Percentiles rank a stretch among this genome's conserved stretches.
Evolutionary conservation across 768 basidiomycete genomes (phyloP).

Genomic region (Botryobasidium botryosum): DNA sequence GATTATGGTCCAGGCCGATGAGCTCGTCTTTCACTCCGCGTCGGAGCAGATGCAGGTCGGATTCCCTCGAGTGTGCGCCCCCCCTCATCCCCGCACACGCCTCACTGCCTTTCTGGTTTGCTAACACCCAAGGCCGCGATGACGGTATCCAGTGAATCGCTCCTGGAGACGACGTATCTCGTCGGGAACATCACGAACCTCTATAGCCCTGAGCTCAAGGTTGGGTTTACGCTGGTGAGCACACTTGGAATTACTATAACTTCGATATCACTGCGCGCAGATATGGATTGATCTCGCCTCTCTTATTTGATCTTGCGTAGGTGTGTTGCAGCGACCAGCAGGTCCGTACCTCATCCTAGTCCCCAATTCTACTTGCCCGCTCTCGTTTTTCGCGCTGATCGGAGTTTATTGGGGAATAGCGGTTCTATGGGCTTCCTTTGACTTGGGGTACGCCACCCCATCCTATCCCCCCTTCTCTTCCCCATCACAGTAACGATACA

Average conservation of each 20-base stretch:
- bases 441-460: constrained; percentile 37
- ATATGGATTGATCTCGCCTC: not conserved
- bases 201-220: constrained; percentile 63
- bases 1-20: constrained; percentile 82
- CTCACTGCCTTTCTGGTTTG: no score
- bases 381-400: no score
- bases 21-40: constrained; percentile 70
- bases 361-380: no score
- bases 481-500: not conserved
- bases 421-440: constrained; percentile 73
- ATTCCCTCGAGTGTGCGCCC: constrained; percentile 46
- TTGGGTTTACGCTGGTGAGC: constrained; percentile 47
- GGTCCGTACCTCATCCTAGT: constrained; percentile 63
- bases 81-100: not conserved
- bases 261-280: constrained; percentile 5
- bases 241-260: not conserved
- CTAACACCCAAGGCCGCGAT: no score
- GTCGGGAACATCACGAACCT: constrained; percentile 58
- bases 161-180: constrained; percentile 55
- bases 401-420: no score
- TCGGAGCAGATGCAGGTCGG: constrained; percentile 74
- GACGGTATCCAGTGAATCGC: constrained; percentile 40
- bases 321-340: constrained; percentile 91
- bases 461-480: no score
- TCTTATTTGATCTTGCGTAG: constrained; percentile 23